Evolutionary conservation across 73 alveolate genomes (phyloP).

Genomic region (Paramecium pentaurelia): DNA sequence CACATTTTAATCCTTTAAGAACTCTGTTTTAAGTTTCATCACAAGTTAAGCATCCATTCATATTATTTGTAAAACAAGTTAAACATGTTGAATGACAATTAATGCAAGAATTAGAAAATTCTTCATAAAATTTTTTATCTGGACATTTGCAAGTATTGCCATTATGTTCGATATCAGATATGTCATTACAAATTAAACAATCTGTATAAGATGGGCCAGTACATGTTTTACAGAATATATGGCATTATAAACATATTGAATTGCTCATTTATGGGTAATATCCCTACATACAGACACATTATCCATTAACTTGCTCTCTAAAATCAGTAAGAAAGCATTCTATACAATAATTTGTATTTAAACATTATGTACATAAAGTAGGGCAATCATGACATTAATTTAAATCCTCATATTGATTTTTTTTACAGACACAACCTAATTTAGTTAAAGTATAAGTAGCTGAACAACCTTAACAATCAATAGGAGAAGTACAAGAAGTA

Average conservation of each 20-base stretch:
- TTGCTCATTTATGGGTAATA: not conserved
- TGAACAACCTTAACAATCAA: not conserved
- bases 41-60: not conserved
- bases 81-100: not conserved
- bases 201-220: not conserved
- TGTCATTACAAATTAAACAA: not conserved
- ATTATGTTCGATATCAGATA: not conserved
- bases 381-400: not conserved
- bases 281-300: not conserved
- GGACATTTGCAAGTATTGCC: not conserved
- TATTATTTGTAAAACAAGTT: not conserved
- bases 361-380: not conserved
- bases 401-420: not conserved
- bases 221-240: not conserved
- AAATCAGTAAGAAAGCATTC: not conserved
- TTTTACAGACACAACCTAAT: not conserved
- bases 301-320: not conserved
- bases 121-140: no score
- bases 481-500: not conserved
- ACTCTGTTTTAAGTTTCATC: not conserved
- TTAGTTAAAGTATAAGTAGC: not conserved
- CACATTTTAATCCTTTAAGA: not conserved
- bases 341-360: not conserved
- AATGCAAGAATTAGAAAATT: not conserved
- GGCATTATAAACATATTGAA: not conserved